A percentile compares a stretch with the other conserved stretches of the same genome.
Evolutionary conservation across 2,329 filamentous ascomycete species (phyloP).

Genomic region (Lithohypha guttulata): DNA sequence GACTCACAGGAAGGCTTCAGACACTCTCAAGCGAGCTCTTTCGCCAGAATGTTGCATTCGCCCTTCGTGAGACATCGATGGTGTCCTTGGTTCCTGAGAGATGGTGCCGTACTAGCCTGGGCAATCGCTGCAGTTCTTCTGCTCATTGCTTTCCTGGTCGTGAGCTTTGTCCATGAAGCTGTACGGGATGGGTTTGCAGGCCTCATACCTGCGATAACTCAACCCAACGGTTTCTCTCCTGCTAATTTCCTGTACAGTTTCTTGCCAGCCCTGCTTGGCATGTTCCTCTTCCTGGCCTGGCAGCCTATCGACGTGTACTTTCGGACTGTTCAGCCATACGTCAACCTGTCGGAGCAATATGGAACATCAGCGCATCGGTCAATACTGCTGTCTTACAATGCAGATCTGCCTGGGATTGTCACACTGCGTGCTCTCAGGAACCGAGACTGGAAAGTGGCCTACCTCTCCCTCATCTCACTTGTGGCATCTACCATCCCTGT

Average conservation of each 20-base stretch:
- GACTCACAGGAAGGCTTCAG: constrained; percentile 31
- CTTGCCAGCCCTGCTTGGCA: constrained; percentile 48
- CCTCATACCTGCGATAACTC: constrained; percentile 50
- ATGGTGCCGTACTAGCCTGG: constrained; percentile 55
- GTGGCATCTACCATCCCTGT: constrained; percentile 45
- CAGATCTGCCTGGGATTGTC: constrained; percentile 42
- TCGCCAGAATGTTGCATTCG: constrained; percentile 42
- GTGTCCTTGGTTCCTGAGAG: constrained; percentile 66
- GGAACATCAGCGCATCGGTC: constrained; percentile 46
- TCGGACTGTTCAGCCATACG: constrained; percentile 49
- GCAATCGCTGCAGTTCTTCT: constrained; percentile 50
- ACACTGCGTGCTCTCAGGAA: constrained; percentile 44
- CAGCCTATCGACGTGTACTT: constrained; percentile 51
- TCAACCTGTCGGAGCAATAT: constrained; percentile 39
- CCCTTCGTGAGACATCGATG: constrained; percentile 51
- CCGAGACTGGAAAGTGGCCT: constrained; percentile 47
- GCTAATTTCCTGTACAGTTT: constrained; percentile 80
- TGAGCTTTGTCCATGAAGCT: constrained; percentile 63
- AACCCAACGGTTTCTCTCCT: constrained; percentile 59
- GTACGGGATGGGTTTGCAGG: constrained; percentile 64
- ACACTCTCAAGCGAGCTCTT: constrained; percentile 32
- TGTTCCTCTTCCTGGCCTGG: constrained; percentile 48
- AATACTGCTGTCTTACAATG: constrained; percentile 47
- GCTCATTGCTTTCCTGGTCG: constrained; percentile 59
- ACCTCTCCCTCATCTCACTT: constrained; percentile 45